Conservation (phyloP, 2,329 filamentous ascomycete species). For the Microsporum audouinii region DNA sequence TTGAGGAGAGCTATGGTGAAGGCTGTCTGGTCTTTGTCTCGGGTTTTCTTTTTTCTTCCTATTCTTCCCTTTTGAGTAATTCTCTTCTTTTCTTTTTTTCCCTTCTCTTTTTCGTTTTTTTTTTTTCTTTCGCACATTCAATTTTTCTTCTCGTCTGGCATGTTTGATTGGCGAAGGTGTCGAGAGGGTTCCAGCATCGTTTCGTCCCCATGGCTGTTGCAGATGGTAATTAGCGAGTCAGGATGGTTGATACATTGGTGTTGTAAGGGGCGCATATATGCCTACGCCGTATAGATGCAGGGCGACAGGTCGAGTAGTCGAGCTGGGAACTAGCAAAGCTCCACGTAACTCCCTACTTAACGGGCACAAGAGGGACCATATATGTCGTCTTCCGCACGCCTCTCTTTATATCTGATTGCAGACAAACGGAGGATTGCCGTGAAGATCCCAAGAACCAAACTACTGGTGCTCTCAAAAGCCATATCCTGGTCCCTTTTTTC, state of each 20-base stretch:
- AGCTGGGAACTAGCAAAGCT: neutral
- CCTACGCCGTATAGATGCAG: neutral
- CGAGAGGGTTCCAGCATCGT: neutral
- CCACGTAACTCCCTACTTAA: neutral
- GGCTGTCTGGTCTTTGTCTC: constrained; percentile 2
- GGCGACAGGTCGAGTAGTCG: neutral
- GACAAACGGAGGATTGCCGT: neutral
- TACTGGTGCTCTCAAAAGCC: neutral
- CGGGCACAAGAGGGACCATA: neutral
- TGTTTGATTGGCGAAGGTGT: neutral
- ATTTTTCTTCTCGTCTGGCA: neutral
- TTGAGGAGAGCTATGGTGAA: neutral
- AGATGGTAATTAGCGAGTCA: neutral
- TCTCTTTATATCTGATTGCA: neutral
- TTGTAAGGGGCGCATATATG: neutral
- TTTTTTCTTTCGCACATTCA: neutral
- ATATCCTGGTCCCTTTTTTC: neutral
- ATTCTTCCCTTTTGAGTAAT: neutral
- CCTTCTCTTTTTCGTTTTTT: neutral
- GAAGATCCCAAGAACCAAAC: constrained; percentile 1
- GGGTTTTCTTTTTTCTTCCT: neutral
- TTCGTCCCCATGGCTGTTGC: neutral
- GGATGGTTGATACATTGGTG: neutral
- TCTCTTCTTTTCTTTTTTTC: neutral
- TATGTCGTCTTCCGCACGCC: neutral